A percentile compares a stretch with the other conserved stretches of the same genome.
phyloP scores from a whole-genome alignment of 1,139 yeast species.

The Taphrina sp. region DNA sequence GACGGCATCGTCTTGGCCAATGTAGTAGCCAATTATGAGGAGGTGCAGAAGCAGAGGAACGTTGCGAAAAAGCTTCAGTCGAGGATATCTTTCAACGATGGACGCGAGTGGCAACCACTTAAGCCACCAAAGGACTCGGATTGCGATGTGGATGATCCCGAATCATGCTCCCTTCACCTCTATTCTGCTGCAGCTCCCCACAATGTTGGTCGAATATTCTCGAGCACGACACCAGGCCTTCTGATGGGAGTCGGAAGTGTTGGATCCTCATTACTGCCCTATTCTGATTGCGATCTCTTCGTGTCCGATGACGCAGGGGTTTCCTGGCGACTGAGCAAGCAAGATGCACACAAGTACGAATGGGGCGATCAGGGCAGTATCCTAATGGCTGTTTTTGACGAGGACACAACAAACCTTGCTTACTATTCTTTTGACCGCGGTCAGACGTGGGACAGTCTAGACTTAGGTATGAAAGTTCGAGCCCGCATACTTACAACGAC shows the following conservation, averaged over 20 bases:
- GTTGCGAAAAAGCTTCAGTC: constrained; percentile 45
- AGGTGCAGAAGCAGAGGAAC: constrained; percentile 31
- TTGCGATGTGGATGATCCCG: constrained; percentile 45
- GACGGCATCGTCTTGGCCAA: constrained; percentile 74
- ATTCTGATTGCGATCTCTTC: constrained; percentile 47
- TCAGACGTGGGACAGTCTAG: constrained; percentile 55
- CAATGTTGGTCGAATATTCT: constrained; percentile 57
- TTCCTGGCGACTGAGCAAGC: constrained; percentile 61
- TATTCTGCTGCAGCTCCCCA: constrained; percentile 52
- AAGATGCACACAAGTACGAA: constrained; percentile 57
- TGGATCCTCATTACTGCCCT: constrained; percentile 41
- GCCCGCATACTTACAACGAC: constrained; percentile 58
- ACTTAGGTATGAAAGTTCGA: constrained; percentile 52
- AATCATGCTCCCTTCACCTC: constrained; percentile 59
- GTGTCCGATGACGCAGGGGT: constrained; percentile 77
- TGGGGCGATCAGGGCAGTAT: constrained; percentile 83
- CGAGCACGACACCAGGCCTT: constrained; percentile 68
- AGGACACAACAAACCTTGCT: constrained; percentile 39
- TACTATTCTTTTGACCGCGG: constrained; percentile 77
- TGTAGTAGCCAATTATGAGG: constrained; percentile 41
- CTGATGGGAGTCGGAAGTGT: constrained; percentile 52
- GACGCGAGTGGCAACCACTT: constrained; percentile 60
- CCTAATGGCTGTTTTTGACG: constrained; percentile 59
- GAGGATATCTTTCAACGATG: constrained; percentile 62
- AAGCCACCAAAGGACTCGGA: constrained; percentile 47